A percentile compares a stretch with the other conserved stretches of the same genome.
phyloP scores from a whole-genome alignment of 202 grass and related monocot genomes.

The Bolboschoenoplectus hybrid region DNA sequence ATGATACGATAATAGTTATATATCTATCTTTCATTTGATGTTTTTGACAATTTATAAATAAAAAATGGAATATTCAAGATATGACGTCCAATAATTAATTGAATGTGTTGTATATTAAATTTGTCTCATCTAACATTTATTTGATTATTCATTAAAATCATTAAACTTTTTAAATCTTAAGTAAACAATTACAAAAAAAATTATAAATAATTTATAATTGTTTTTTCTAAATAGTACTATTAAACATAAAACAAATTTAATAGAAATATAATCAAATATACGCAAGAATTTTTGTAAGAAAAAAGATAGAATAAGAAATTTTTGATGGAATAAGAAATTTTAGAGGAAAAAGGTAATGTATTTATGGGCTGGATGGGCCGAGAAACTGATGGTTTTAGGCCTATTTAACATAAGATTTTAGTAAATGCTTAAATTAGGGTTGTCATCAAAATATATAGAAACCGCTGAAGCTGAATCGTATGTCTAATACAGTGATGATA shows the following conservation, averaged over 20 bases:
- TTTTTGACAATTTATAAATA: neutral
- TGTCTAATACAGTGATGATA: too few species aligned
- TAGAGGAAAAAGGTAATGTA: neutral
- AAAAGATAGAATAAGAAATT: too few species aligned
- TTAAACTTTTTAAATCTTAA: neutral
- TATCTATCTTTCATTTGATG: neutral
- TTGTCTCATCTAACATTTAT: neutral
- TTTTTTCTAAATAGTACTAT: too few species aligned
- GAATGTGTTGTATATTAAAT: neutral
- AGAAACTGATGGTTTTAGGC: neutral
- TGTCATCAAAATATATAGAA: neutral
- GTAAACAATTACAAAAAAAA: neutral
- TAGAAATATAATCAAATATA: neutral
- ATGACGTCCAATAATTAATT: neutral
- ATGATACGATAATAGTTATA: too few species aligned
- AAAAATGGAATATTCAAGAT: neutral
- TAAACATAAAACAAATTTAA: neutral
- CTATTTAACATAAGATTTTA: neutral
- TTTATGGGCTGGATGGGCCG: neutral
- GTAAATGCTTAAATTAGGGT: neutral
- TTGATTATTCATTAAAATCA: neutral
- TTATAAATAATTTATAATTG: neutral
- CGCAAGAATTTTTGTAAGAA: neutral
- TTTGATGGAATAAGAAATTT: neutral
- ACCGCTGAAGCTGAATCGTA: neutral